Base-by-base conservation (phyloP, 1,284 basidiomycete genomes). In the Papiliotrema flavescens region DNA sequence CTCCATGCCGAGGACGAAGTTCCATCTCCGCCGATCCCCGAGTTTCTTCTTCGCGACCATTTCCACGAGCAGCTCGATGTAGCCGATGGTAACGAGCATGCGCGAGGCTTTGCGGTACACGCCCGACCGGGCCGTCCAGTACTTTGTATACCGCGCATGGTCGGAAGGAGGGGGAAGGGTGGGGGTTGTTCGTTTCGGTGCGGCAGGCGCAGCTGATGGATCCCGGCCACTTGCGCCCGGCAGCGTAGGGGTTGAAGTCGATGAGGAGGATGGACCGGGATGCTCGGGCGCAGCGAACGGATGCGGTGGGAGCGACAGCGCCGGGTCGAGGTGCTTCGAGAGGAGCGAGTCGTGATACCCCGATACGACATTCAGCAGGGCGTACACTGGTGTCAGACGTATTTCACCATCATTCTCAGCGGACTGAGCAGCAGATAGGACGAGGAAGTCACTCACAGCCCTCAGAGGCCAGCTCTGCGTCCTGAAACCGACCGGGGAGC, bases 401-500 rank as follows among this genome's bases (percentile, higher is more conserved):
- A n/a, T n/a, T 57, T 57, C 46, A 54, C 34, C 43, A 20, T 34
- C 20, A n/a, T 19, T 5, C 35, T 32, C 8, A 39, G 13, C 7
- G 48, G 15, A n/a, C 37, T 57, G 57, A 17, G 35, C 20, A 51
- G 44, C 2, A 36, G 49, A 45, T 48, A 40, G 46, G 4, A 39
- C 34, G 24, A 40, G 43, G 14, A 17, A 49, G 14, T 39, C 26
- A 87, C 90, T 84, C 65, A 93, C 91, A 79, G 70, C 88, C 84
- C 82, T 94, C 92, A 36, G 89, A 91, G 53, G 88, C 90, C 55
- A 97, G 80, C 75, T 97, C 94, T 51, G 93, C 90, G 81, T 97
- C 94, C 74, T 92, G 91, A 83, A 97, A 97, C 59, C 93, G 83
- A 60, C 93, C 94, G 20, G 94, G 93, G 23, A 97, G 81, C 64